Base-by-base conservation (phyloP, 2,329 filamentous ascomycete genomes). In the Alternaria dauci region DNA sequence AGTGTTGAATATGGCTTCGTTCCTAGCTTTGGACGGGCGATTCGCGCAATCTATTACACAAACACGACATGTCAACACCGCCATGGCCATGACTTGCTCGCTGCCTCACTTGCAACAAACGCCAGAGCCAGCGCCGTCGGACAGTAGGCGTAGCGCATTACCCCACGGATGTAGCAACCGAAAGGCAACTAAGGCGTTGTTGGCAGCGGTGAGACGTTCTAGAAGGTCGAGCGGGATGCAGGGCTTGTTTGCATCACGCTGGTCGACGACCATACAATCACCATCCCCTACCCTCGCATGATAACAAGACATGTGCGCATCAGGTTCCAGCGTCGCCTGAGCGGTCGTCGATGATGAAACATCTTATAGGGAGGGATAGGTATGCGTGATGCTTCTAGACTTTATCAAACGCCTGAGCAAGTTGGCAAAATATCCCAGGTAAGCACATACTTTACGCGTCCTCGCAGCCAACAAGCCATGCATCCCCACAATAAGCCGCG, bases 161-260 rank as follows among this genome's bases (percentile, higher is more conserved):
- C 46, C 46, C 46, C 20, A 50, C 46, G 46, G 46, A 36, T 38
- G 46, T 46, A 32, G 56, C 50, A 59, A 42, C 56, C 38, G 42
- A 55, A 36, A 39, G 43, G 38, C 36, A 50, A 44, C 51, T 59
- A 59, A 59, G 38, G 56, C 57, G 20, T 26, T 25, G 34, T 55
- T 50, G 30, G n/a, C 56, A 53, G 57, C 57, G 57, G 57, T 59
- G 57, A 59, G 57, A 51, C 57, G 57, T 59, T 59, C 57, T 44
- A 56, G 57, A 59, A 59, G 52, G 56, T 55, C 34, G 50, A 58
- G 43, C 56, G 56, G 56, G 28, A 59, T 36, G 34, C 48, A 32
- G 28, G 43, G 34, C 38, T 43, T 39, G 46, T 30, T 8, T 59
- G 52, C 51, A 47, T 30, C 52, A 55, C 48, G 41, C 52, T 59